These are phyloP conservation scores for Aspergillus leporis DNA, from an alignment of 495 filamentous ascomycete genomes.

Conservation along the genomic window DNA sequence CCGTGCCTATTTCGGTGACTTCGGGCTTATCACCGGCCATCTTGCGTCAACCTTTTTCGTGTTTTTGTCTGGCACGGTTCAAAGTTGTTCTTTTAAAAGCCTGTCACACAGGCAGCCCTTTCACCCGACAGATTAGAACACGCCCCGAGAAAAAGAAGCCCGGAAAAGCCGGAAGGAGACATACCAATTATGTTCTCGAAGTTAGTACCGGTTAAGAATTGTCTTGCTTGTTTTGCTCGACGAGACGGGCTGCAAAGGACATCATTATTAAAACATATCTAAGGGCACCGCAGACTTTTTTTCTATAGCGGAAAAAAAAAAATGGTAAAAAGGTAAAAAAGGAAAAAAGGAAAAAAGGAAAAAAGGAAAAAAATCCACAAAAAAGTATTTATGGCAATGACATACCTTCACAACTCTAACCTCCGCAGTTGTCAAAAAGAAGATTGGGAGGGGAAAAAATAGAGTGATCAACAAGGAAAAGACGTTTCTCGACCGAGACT, in stretches of 20 bases:
- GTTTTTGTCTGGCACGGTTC: not conserved
- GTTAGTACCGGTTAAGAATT: not conserved
- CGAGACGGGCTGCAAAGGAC: not conserved
- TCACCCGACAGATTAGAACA: not conserved
- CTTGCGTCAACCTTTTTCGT: constrained; percentile 6
- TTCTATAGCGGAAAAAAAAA: not conserved
- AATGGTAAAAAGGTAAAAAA: not conserved
- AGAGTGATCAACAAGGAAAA: not conserved
- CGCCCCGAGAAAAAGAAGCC: not conserved
- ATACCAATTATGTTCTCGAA: not conserved
- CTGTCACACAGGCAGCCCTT: not conserved
- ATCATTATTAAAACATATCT: not conserved
- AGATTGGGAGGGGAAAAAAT: not conserved
- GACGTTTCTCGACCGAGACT: not conserved
- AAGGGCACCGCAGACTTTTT: not conserved
- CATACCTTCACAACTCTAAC: not conserved
- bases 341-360: not conserved
- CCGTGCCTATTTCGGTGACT: constrained; percentile 19
- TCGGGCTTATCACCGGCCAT: constrained; percentile 35
- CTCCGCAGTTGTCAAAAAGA: not conserved
- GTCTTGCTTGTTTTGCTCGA: not conserved
- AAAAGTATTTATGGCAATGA: not conserved
- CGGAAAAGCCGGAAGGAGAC: not conserved
- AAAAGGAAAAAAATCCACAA: not conserved
- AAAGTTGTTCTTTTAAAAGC: not conserved